Conservation (phyloP, 441 rosid species). For the Iberis amara region DNA sequence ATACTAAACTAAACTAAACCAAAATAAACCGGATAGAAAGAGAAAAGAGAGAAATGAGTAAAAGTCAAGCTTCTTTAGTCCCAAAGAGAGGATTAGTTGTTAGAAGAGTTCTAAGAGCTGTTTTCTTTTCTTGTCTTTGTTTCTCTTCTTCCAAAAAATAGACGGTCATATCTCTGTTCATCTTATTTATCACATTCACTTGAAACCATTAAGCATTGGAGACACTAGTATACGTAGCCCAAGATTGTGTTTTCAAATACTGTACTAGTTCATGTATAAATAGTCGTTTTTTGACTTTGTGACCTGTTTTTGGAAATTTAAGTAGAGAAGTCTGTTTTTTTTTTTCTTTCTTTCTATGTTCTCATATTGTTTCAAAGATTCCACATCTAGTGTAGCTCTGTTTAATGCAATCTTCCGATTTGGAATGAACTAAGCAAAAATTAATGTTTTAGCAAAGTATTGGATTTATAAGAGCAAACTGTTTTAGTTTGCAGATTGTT, state of each 20-base stretch:
- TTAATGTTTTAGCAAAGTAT: not conserved
- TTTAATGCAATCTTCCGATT: not conserved
- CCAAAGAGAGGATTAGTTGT: constrained; percentile 54
- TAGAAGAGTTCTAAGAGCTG: constrained; percentile 28
- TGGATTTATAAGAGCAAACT: not conserved
- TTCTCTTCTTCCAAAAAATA: constrained; percentile 14
- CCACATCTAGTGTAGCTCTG: not conserved
- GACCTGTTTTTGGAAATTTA: not conserved
- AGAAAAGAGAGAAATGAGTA: constrained; percentile 15
- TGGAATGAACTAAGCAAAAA: not conserved
- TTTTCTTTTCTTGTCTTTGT: constrained; percentile 30
- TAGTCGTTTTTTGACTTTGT: not conserved
- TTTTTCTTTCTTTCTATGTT: not conserved
- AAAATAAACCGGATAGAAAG: constrained; percentile 13
- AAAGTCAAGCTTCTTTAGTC: constrained; percentile 35
- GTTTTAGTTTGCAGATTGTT: too few species aligned
- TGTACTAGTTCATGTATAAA: constrained; percentile 3
- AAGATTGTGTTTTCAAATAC: not conserved
- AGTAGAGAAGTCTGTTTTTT: not conserved
- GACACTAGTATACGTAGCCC: too few species aligned
- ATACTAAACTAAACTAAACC: constrained; percentile 16
- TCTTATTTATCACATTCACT: constrained; percentile 25
- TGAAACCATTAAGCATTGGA: constrained; percentile 22
- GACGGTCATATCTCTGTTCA: constrained; percentile 12
- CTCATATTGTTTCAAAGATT: constrained; percentile 1